Percentiles rank a stretch among this genome's conserved stretches.
Conservation (phyloP, 768 basidiomycete species). For the Austroboletus eburneus region DNA sequence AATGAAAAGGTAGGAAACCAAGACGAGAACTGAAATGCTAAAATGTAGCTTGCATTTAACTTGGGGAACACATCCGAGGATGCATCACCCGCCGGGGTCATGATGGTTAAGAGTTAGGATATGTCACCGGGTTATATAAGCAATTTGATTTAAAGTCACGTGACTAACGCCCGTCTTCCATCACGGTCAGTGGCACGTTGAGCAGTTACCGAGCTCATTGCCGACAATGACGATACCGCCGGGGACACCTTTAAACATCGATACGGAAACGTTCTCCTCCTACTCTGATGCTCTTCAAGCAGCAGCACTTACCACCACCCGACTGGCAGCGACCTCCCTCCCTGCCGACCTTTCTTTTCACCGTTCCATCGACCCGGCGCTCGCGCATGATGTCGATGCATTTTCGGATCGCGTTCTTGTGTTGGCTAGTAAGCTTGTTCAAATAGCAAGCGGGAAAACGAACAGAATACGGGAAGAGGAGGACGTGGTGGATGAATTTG, state of each 20-base stretch:
- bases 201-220: not conserved
- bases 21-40: conserved; percentile 76
- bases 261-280: conserved; percentile 40
- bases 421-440: conserved; percentile 62
- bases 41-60: conserved; percentile 48
- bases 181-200: not conserved
- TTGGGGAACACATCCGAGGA: conserved; percentile 43
- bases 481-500: conserved; percentile 81
- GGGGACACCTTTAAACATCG: conserved; percentile 4
- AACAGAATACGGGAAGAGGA: conserved; percentile 58
- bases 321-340: conserved; percentile 51
- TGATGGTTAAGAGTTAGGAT: not conserved
- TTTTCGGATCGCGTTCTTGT: conserved; percentile 63
- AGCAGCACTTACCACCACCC: conserved; percentile 59
- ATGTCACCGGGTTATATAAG: too few relatives aligned
- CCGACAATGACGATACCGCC: conserved; percentile 14
- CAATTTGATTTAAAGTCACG: conserved; percentile 1
- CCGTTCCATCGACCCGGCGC: conserved; percentile 71
- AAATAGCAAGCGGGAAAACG: conserved; percentile 39
- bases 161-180: conserved; percentile 1
- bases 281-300: conserved; percentile 58
- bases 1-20: conserved; percentile 76
- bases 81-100: not conserved
- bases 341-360: conserved; percentile 85
- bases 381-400: conserved; percentile 68